phyloP scores from a whole-genome alignment of 768 basidiomycete genomes.

The Russula sp. region DNA sequence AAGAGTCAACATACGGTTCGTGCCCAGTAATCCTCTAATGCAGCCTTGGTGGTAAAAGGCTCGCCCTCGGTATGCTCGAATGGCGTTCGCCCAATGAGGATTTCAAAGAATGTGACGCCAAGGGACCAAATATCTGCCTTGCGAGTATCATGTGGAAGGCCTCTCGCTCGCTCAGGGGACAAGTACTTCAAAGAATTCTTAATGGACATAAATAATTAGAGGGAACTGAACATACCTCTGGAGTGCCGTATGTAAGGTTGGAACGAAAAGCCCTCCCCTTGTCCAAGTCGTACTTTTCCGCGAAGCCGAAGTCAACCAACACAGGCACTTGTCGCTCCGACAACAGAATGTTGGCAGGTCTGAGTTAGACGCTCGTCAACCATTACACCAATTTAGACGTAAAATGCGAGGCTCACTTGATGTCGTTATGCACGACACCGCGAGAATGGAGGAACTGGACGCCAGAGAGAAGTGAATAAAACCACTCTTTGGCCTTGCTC shows the following conservation, averaged over 20 bases:
- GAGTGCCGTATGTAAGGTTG: conserved; percentile 83
- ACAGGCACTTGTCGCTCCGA: conserved; percentile 73
- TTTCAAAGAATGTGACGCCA: conserved; percentile 89
- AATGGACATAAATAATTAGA: not conserved
- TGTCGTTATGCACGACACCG: conserved; percentile 88
- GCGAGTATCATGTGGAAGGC: conserved; percentile 86
- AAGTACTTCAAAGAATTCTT: conserved; percentile 59
- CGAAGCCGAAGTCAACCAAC: conserved; percentile 95
- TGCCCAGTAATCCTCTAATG: conserved; percentile 80
- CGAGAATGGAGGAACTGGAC: conserved; percentile 77
- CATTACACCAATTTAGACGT: conserved; percentile 4
- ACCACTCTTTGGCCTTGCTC: conserved; percentile 70
- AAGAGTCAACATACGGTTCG: conserved; percentile 51
- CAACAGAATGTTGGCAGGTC: conserved; percentile 90
- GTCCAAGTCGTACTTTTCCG: conserved; percentile 69
- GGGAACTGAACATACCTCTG: conserved; percentile 49
- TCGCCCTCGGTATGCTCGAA: conserved; percentile 81
- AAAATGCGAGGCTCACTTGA: conserved; percentile 57
- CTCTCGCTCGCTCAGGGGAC: conserved; percentile 84
- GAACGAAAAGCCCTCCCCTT: conserved; percentile 68
- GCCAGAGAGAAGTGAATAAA: conserved; percentile 71
- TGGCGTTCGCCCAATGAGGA: conserved; percentile 85
- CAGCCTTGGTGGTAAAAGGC: conserved; percentile 68
- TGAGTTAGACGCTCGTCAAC: conserved; percentile 26
- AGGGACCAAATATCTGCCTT: conserved; percentile 87